Conservation (phyloP, 2,329 filamentous ascomycete species). For the Aspergillus floridensis region DNA sequence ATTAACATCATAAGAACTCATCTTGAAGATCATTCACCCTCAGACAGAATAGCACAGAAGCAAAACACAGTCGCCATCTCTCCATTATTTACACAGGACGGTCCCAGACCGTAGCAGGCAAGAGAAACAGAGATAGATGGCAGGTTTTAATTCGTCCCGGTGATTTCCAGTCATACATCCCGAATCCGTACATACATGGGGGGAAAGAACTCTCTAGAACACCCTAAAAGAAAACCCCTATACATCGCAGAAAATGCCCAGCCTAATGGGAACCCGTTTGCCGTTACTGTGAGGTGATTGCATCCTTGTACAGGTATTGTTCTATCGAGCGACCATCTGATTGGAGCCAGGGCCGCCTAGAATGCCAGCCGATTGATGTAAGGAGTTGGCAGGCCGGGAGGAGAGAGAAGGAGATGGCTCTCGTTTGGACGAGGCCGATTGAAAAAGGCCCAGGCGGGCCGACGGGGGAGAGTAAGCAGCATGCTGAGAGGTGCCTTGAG, state of each 20-base stretch:
- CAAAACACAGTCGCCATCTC: background rate
- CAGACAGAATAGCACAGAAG: background rate
- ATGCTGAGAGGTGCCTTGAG: constrained; percentile 24
- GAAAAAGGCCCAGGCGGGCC: constrained; percentile 36
- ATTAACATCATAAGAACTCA: background rate
- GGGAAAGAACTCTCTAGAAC: constrained; percentile 17
- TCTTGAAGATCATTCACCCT: background rate
- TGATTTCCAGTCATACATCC: constrained; percentile 22
- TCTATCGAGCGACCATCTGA: constrained; percentile 34
- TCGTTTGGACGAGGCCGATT: constrained; percentile 26
- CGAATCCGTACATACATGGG: constrained; percentile 22
- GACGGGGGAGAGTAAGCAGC: constrained; percentile 35
- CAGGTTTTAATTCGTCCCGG: constrained; percentile 10
- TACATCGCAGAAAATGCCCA: constrained; percentile 10
- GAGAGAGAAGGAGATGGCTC: constrained; percentile 33
- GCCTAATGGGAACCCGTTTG: constrained; percentile 4
- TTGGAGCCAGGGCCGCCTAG: constrained; percentile 30
- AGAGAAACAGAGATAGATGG: background rate
- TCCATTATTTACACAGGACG: background rate
- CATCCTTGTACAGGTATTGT: constrained; percentile 3
- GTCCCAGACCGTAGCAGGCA: background rate
- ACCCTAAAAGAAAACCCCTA: constrained; percentile 15
- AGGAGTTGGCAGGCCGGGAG: constrained; percentile 29
- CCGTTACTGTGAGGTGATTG: background rate
- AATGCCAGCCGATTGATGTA: constrained; percentile 33